These are phyloP conservation scores for Taphrina populina DNA, from an alignment of 1,139 yeast species.

Conservation along the genomic window DNA sequence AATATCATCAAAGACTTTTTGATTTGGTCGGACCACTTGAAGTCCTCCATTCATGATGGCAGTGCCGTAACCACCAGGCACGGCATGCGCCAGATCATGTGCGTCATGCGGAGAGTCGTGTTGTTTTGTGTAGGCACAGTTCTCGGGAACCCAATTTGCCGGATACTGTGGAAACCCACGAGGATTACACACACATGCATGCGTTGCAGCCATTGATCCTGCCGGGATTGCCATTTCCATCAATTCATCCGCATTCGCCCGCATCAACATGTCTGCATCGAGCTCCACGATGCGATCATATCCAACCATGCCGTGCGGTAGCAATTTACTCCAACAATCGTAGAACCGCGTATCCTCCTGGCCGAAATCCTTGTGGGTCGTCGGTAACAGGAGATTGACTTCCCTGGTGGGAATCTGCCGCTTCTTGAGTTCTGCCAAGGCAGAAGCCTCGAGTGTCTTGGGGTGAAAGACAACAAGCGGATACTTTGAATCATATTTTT, in stretches of 20 bases:
- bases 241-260: slow-evolving; percentile 58
- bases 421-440: slow-evolving; percentile 47
- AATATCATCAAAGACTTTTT: slow-evolving; percentile 47
- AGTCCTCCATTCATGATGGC: slow-evolving; percentile 58
- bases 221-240: slow-evolving; percentile 49
- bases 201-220: slow-evolving; percentile 55
- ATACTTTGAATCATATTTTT: slow-evolving; percentile 49
- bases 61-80: slow-evolving; percentile 48
- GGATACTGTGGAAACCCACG: slow-evolving; percentile 55
- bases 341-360: slow-evolving; percentile 53
- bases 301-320: slow-evolving; percentile 53
- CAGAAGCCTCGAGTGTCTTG: slow-evolving; percentile 47
- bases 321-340: slow-evolving; percentile 61
- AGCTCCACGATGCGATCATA: slow-evolving; percentile 55
- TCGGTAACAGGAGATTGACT: slow-evolving; percentile 51
- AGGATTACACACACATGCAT: slow-evolving; percentile 63
- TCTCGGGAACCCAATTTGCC: slow-evolving; percentile 51
- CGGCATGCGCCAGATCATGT: slow-evolving; percentile 47
- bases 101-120: slow-evolving; percentile 39
- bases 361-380: slow-evolving; percentile 49
- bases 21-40: slow-evolving; percentile 51
- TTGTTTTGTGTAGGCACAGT: slow-evolving; percentile 53
- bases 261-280: slow-evolving; percentile 59
- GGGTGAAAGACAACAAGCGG: slow-evolving; percentile 57
- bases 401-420: slow-evolving; percentile 50